These are phyloP conservation scores for Solanum clarkiae DNA, from an alignment of 257 asterid genomes.

Conservation along the genomic window DNA sequence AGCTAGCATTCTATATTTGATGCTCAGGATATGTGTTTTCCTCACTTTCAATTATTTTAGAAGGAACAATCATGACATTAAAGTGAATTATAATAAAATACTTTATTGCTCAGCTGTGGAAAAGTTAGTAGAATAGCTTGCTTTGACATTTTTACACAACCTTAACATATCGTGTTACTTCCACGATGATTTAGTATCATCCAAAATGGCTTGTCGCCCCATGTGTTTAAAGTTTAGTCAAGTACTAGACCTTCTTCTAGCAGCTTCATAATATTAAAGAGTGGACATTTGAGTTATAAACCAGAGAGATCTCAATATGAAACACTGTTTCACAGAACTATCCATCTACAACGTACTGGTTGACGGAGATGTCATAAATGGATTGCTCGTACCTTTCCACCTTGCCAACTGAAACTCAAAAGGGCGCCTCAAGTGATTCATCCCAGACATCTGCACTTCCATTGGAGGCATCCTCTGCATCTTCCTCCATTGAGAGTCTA, in stretches of 20 bases:
- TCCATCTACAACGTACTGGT: neutral
- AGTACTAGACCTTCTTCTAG: neutral
- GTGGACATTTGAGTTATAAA: neutral
- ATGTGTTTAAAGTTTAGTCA: neutral
- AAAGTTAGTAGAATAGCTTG: neutral
- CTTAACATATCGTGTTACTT: neutral
- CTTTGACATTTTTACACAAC: neutral
- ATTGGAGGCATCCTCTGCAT: constrained; percentile 97
- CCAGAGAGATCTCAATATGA: neutral
- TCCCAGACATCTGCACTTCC: constrained; percentile 99
- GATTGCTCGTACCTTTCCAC: neutral
- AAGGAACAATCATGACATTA: neutral
- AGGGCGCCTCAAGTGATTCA: constrained; percentile 97
- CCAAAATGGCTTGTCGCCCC: neutral
- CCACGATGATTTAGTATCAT: neutral
- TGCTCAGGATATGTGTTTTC: neutral
- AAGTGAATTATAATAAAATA: neutral
- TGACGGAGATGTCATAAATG: neutral
- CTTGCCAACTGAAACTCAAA: constrained; percentile 55
- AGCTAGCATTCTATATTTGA: neutral
- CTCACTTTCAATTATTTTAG: neutral
- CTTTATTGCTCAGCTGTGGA: neutral
- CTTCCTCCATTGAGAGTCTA: constrained; percentile 99
- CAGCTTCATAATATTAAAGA: neutral
- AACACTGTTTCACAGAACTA: neutral